Base-by-base conservation (phyloP, 2,329 filamentous ascomycete species). In the Incumbomyces lentus region DNA sequence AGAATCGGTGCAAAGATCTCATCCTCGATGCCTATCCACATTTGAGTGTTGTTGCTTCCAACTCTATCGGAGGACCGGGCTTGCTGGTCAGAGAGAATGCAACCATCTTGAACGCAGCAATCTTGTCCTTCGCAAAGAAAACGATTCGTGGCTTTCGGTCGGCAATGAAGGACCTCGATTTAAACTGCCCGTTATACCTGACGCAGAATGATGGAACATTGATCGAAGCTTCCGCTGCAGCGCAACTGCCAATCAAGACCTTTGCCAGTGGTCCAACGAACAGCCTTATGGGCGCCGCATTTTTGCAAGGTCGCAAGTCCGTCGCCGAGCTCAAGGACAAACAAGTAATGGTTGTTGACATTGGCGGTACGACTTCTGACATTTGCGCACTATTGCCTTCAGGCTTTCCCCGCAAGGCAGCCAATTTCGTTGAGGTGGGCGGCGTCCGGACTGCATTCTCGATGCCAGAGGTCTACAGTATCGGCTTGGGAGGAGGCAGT, bases 171-270 rank as follows among this genome's bases (percentile, higher is more conserved):
- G 64, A 65, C 2, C 60, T 82, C 2, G 66, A 69, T 0, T 59
- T 79, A 1, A 54, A 57, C 1, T 79, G 76, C 36, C 74, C 74
- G 0, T 67, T 79, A 0, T 82, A 78, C 50, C 66, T 83, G 33
- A 79, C 78, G 0, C 73, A 81, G 53, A 82, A 82, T 40, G 78
- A 82, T 52, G 78, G 79, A 1, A 81, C 77, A 0, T 66, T 82
- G 2, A 62, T 79, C 6, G 70, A 73, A 5, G 75, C 71, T 0
- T 67, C 69, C 2, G 65, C 68, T 44, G 78, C 78, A 1, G 70
- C 75, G 0, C 63, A 68, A 13, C 62, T 79, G 18, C 79, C 79
- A 0, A 79, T 82, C 40, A 65, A 73, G 40, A 81, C 76, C 0
- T 82, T 82, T 53, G 76, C 75, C 0, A 78, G 73, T 33, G 79